These are phyloP conservation scores for Inosperma sp. DNA, from an alignment of 768 basidiomycete genomes.

Conservation along the genomic window DNA sequence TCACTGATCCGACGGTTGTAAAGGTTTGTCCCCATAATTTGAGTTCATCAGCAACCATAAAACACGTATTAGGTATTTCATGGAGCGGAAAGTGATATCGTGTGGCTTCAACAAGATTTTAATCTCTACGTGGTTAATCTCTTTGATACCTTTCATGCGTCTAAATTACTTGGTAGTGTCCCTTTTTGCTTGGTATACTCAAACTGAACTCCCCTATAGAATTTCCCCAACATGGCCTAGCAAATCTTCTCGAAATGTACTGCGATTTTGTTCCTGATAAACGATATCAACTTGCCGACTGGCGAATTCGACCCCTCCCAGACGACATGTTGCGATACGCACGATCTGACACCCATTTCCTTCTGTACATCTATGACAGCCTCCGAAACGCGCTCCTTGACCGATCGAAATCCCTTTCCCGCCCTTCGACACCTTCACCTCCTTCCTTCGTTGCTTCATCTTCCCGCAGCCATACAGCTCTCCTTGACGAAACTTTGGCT, in stretches of 20 bases:
- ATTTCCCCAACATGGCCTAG: slow-evolving; percentile 80
- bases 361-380: slow-evolving; percentile 88
- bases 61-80: slow-evolving; percentile 68
- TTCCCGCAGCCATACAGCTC: slow-evolving; percentile 23
- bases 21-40: slow-evolving; percentile 51
- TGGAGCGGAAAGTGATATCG: slow-evolving; percentile 89
- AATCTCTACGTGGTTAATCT: slow-evolving; percentile 89
- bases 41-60: background rate
- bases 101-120: slow-evolving; percentile 97
- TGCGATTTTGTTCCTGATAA: slow-evolving; percentile 92
- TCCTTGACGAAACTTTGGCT: slow-evolving; percentile 60
- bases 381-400: slow-evolving; percentile 85
- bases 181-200: background rate
- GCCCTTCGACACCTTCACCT: slow-evolving; percentile 29
- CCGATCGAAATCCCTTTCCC: slow-evolving; percentile 45
- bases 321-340: slow-evolving; percentile 90
- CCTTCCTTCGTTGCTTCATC: slow-evolving; percentile 22
- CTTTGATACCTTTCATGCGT: slow-evolving; percentile 98
- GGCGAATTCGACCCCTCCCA: slow-evolving; percentile 90
- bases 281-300: slow-evolving; percentile 94
- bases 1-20: slow-evolving; percentile 78
- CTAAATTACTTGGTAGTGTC: slow-evolving; percentile 65
- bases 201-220: slow-evolving; percentile 39
- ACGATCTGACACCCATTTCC: slow-evolving; percentile 93
- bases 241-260: slow-evolving; percentile 79